A percentile compares a stretch with the other conserved stretches of the same genome.
These are phyloP conservation scores for Pleurotus salmoneostramineus DNA, from an alignment of 768 basidiomycete genomes.

Conservation along the genomic window DNA sequence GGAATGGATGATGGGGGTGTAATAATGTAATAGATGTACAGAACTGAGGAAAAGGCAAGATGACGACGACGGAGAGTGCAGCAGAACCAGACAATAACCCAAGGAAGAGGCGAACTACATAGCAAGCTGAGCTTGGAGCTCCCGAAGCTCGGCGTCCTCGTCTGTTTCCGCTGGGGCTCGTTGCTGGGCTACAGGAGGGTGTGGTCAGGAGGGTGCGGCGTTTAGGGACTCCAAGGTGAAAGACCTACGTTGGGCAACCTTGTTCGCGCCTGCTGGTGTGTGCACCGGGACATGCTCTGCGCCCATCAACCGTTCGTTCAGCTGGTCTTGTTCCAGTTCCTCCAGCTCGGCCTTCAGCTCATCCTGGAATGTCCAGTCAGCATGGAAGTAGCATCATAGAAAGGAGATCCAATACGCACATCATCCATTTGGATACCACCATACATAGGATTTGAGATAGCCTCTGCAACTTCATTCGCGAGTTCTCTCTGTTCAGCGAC, in stretches of 20 bases:
- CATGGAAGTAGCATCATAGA: constrained; percentile 1
- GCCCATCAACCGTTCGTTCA: constrained; percentile 79
- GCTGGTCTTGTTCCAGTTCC: constrained; percentile 82
- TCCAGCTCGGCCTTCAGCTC: constrained; percentile 77
- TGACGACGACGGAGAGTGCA: neutral
- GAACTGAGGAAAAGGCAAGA: neutral
- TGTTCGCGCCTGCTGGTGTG: constrained; percentile 59
- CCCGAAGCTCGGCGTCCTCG: constrained; percentile 85
- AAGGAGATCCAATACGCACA: constrained; percentile 34
- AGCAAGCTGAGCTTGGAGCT: constrained; percentile 83
- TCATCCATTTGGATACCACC: constrained; percentile 65
- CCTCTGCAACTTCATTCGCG: constrained; percentile 88
- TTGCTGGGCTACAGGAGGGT: constrained; percentile 13
- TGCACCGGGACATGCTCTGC: constrained; percentile 91
- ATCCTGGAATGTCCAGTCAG: constrained; percentile 43
- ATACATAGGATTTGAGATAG: constrained; percentile 71
- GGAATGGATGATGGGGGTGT: neutral
- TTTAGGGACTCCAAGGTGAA: neutral
- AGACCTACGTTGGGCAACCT: constrained; percentile 45
- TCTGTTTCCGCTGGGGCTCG: constrained; percentile 71
- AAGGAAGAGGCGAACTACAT: constrained; percentile 46
- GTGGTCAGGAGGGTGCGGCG: neutral
- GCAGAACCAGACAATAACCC: neutral
- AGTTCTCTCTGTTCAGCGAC: constrained; percentile 90
- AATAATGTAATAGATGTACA: constrained; percentile 8